These are phyloP conservation scores for Pythium grandisporangium DNA, from an alignment of 352 stramenopile species.

Conservation along the genomic window DNA sequence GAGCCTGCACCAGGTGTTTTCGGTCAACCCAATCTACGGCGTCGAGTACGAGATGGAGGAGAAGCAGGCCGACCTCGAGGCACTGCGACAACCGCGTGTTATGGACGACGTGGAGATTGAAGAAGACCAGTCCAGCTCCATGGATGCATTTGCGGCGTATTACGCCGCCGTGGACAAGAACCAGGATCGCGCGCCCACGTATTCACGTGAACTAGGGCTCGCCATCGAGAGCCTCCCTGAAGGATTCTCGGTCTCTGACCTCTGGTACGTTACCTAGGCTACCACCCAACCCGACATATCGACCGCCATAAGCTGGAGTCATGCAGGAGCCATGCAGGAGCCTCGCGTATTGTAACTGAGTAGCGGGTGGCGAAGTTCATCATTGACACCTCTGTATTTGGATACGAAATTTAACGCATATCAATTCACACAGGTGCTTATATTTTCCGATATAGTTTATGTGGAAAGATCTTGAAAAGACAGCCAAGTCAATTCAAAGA, in stretches of 20 bases:
- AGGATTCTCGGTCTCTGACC: conserved; percentile 52
- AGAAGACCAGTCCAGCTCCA: conserved; percentile 73
- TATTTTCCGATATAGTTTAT: too few relatives aligned
- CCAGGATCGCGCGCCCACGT: conserved; percentile 59
- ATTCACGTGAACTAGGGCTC: conserved; percentile 73
- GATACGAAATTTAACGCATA: too few relatives aligned
- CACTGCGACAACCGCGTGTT: conserved; percentile 60
- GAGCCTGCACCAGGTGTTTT: conserved; percentile 77
- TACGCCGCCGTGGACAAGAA: conserved; percentile 84
- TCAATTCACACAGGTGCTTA: too few relatives aligned
- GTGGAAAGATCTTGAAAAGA: too few relatives aligned
- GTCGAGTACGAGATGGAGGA: conserved; percentile 84
- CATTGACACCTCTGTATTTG: too few relatives aligned
- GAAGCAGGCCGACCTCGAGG: conserved; percentile 45
- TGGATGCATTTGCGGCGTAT: conserved; percentile 86
- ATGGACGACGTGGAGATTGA: conserved; percentile 88
- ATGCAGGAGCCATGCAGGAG: too few relatives aligned
- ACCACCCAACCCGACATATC: too few relatives aligned
- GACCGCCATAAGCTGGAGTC: too few relatives aligned
- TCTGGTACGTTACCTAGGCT: conserved; percentile 57
- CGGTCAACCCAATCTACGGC: conserved; percentile 83
- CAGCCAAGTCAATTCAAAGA: too few relatives aligned
- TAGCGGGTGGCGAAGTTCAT: too few relatives aligned
- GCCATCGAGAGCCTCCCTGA: conserved; percentile 81
- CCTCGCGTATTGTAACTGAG: too few relatives aligned